Percentiles rank a stretch among this genome's conserved stretches.
Evolutionary conservation across 2,329 filamentous ascomycete genomes (phyloP).

Genomic region (Calonectria leucothoes): DNA sequence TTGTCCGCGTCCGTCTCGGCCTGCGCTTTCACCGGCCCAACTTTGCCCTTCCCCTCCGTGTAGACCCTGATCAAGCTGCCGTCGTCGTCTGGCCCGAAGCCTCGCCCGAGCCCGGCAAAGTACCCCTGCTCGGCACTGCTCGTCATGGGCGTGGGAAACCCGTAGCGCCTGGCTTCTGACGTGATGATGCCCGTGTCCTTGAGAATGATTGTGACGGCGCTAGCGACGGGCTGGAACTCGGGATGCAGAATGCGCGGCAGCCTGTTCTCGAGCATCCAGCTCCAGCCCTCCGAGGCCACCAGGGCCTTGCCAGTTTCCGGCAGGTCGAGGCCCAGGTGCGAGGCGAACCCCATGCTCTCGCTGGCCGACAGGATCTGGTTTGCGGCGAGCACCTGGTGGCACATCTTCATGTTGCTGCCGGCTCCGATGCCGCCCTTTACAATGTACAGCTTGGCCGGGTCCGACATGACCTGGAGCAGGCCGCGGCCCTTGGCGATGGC

Average conservation of each 20-base stretch:
- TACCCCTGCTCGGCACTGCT: slow-evolving; percentile 74
- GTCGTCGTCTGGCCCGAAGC: slow-evolving; percentile 48
- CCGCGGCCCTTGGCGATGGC: slow-evolving; percentile 68
- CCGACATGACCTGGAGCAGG: slow-evolving; percentile 73
- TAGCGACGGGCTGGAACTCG: slow-evolving; percentile 65
- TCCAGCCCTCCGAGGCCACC: slow-evolving; percentile 61
- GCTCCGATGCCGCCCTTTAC: slow-evolving; percentile 71
- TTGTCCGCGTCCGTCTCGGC: neutral
- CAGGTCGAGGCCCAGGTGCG: slow-evolving; percentile 64
- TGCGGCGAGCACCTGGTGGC: slow-evolving; percentile 73
- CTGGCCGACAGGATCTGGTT: slow-evolving; percentile 71
- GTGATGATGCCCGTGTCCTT: slow-evolving; percentile 77
- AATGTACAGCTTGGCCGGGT: slow-evolving; percentile 70
- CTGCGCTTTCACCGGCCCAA: neutral
- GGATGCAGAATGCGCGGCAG: slow-evolving; percentile 65
- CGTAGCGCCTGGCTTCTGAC: slow-evolving; percentile 67
- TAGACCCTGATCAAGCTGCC: slow-evolving; percentile 24
- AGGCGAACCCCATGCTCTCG: slow-evolving; percentile 71
- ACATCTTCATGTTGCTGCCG: slow-evolving; percentile 76
- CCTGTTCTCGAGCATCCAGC: slow-evolving; percentile 73
- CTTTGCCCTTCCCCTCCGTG: slow-evolving; percentile 11
- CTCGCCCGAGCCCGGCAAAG: slow-evolving; percentile 68
- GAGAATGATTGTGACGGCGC: slow-evolving; percentile 69
- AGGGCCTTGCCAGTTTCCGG: slow-evolving; percentile 55
- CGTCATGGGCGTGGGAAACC: slow-evolving; percentile 71